Base-by-base conservation (phyloP, 176 grass and related monocot species). In the Bonia amplexicaulis region DNA sequence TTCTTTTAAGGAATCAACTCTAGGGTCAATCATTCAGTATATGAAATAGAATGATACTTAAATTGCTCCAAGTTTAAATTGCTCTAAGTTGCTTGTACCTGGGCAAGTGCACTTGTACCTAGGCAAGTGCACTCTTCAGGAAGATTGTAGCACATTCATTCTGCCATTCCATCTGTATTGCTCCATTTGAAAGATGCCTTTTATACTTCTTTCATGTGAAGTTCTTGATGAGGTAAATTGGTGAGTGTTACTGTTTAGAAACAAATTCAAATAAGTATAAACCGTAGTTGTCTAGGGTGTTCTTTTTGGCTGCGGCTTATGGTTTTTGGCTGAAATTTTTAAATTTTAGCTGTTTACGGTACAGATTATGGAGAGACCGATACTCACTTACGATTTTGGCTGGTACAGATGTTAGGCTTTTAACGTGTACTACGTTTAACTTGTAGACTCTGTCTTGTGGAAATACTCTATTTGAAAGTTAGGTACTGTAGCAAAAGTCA, bases 31-130 rank as follows among this genome's bases (percentile, higher is more conserved):
- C 33, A 42, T 75, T 70, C 51, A 41, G 49, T 44, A 66, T 82
- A 63, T 85, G 69, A 33, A 81, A 62, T 6, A 12, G 61, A 70
- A 31, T 62, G 5, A 7, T 85, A 16, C n/a, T 26, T 71, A 63
- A 51, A 70, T 82, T 82, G 12, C 59, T 66, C 46, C n/a, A 51
- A 27, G 17, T n/a, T n/a, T n/a, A n/a, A n/a, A n/a, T n/a, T n/a
- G n/a, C n/a, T n/a, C n/a, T n/a, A n/a, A n/a, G n/a, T n/a, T 82
- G 72, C 23, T 51, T 61, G 57, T 72, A 47, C 31, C 31, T 78
- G 55, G 44, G 19, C 6, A 77, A 77, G 9, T 26, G 7, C 4
- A 2, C 8, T 80, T n/a, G n/a, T n/a, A n/a, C n/a, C n/a, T n/a
- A n/a, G n/a, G n/a, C n/a, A n/a, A n/a, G n/a, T n/a, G n/a, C n/a